phyloP scores from a whole-genome alignment of 345 rosid species.

The Firmiana major region DNA sequence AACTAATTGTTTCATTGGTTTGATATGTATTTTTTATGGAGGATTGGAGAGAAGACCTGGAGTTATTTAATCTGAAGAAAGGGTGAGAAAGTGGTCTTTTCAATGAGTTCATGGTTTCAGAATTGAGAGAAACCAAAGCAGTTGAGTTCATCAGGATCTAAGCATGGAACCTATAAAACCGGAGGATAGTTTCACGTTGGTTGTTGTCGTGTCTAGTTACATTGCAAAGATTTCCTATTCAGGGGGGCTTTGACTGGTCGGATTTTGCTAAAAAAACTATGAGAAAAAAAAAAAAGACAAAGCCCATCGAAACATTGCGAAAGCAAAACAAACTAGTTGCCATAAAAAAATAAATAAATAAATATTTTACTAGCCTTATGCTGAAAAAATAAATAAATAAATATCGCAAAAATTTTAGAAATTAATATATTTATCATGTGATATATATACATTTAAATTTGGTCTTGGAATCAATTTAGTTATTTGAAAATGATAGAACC shows the following conservation, averaged over 20 bases:
- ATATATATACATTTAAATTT: too few species aligned
- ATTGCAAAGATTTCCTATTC: neutral
- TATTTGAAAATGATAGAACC: too few species aligned
- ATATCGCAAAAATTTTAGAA: too few species aligned
- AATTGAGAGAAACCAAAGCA: neutral
- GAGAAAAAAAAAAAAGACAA: neutral
- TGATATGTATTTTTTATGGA: neutral
- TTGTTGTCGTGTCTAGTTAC: too few species aligned
- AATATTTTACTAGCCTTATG: too few species aligned
- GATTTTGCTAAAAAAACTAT: too few species aligned
- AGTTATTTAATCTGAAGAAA: neutral
- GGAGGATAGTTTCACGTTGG: neutral
- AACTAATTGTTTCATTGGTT: neutral
- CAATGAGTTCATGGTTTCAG: constrained; percentile 1
- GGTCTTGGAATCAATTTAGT: too few species aligned
- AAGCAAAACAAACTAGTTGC: neutral
- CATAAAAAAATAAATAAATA: too few species aligned
- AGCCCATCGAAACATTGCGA: neutral
- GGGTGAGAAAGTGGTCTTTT: neutral
- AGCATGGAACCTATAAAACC: neutral
- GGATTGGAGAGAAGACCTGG: neutral
- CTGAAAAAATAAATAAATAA: too few species aligned
- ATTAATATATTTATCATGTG: too few species aligned
- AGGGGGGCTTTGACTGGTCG: neutral
- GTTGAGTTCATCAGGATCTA: neutral